Conservation (phyloP, 805 yeast species). For the Metschnikowia matae region DNA sequence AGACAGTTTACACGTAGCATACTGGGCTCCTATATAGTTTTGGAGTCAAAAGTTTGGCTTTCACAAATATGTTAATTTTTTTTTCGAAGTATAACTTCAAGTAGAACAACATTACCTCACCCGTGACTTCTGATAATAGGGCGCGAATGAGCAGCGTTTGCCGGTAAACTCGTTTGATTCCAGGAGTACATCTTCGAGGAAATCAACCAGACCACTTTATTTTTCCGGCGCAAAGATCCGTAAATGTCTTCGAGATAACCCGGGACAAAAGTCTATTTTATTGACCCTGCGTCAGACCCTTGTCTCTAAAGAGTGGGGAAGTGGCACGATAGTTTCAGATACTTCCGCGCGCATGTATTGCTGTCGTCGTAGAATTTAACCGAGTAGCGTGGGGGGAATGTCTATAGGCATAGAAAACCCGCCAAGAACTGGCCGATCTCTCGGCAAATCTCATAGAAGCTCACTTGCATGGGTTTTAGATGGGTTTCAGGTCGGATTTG, state of each 20-base stretch:
- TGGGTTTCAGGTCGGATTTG: background rate
- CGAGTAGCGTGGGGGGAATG: slow-evolving; percentile 1
- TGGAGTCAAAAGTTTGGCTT: too few relatives aligned
- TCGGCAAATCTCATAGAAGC: background rate
- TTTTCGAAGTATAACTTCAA: too few relatives aligned
- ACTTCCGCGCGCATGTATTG: background rate
- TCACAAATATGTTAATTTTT: too few relatives aligned
- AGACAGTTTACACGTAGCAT: too few relatives aligned
- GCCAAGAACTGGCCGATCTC: background rate
- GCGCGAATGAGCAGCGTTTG: too few relatives aligned
- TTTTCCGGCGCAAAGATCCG: background rate
- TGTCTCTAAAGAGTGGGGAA: background rate
- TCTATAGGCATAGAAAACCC: background rate
- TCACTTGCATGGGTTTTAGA: background rate
- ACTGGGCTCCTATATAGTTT: too few relatives aligned
- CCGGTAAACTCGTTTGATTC: too few relatives aligned
- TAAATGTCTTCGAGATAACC: background rate
- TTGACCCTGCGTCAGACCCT: background rate
- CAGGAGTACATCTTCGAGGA: background rate
- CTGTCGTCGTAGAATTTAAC: background rate
- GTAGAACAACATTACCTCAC: too few relatives aligned
- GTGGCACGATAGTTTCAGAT: background rate
- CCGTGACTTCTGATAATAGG: too few relatives aligned
- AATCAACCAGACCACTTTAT: background rate
- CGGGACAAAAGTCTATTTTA: background rate